phyloP scores from a whole-genome alignment of 495 filamentous ascomycete species.

The Hyaloscypha hepaticicola region DNA sequence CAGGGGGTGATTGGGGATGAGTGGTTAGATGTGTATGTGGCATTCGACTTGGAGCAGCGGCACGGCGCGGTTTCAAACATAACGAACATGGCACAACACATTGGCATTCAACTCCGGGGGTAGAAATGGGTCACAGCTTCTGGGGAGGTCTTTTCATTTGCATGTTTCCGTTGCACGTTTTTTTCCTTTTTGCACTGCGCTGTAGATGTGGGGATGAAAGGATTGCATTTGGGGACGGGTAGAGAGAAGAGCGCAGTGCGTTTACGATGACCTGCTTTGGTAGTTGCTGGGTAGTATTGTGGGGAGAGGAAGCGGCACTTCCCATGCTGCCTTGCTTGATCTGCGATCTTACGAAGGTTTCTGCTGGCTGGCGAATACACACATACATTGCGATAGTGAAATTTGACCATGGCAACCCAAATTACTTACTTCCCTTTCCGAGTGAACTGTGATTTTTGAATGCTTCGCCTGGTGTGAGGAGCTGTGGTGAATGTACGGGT shows the following conservation, averaged over 20 bases:
- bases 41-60: slow-evolving; percentile 13
- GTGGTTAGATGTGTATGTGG: not conserved
- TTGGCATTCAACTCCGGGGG: slow-evolving; percentile 12
- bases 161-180: slow-evolving; percentile 18
- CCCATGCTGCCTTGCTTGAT: not conserved
- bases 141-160: slow-evolving; percentile 27
- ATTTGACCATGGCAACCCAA: slow-evolving; percentile 13
- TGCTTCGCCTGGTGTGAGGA: too few species aligned
- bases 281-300: not conserved
- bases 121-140: slow-evolving; percentile 28
- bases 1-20: not conserved
- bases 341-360: not conserved
- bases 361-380: not conserved
- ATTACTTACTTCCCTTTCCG: too few species aligned
- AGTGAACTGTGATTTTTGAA: too few species aligned
- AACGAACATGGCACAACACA: not conserved
- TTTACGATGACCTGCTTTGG: not conserved
- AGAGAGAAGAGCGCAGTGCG: too few species aligned
- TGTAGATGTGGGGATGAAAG: not conserved
- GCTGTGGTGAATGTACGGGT: too few species aligned
- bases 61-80: slow-evolving; percentile 15
- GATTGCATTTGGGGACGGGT: not conserved
- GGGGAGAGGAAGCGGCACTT: not conserved
- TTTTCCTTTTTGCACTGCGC: slow-evolving; percentile 2
- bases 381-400: slow-evolving; percentile 6